These are phyloP conservation scores for Colletotrichum neosansevieriae DNA, from an alignment of 2,329 filamentous ascomycete species.

Conservation along the genomic window DNA sequence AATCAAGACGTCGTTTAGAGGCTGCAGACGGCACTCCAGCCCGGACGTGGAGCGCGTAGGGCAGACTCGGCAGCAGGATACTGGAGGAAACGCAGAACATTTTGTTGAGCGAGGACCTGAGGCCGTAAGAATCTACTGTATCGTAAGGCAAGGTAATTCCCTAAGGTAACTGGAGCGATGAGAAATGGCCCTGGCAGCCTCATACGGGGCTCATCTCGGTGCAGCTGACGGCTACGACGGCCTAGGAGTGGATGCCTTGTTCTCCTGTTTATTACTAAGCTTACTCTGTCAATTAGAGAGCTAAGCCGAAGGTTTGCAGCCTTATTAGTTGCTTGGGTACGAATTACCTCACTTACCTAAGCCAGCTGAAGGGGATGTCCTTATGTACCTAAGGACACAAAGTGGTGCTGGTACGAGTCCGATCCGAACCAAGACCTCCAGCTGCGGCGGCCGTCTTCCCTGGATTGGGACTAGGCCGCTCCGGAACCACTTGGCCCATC, in stretches of 20 bases:
- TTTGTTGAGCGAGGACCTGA: not conserved
- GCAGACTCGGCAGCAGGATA: slow-evolving; percentile 24
- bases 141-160: too few relatives aligned
- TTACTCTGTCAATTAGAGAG: too few relatives aligned
- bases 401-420: slow-evolving; percentile 2
- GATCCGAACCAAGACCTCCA: slow-evolving; percentile 25
- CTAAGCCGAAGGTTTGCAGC: too few relatives aligned
- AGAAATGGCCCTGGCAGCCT: too few relatives aligned
- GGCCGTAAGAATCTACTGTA: not conserved
- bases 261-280: slow-evolving; percentile 9
- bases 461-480: slow-evolving; percentile 34
- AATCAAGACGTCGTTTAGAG: slow-evolving; percentile 15
- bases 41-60: slow-evolving; percentile 25
- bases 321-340: too few relatives aligned
- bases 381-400: slow-evolving; percentile 12
- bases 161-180: too few relatives aligned
- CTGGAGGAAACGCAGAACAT: not conserved
- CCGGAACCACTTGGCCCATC: slow-evolving; percentile 30
- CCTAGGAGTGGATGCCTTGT: not conserved
- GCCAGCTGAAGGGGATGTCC: not conserved
- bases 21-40: slow-evolving; percentile 29
- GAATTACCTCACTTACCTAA: not conserved
- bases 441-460: slow-evolving; percentile 27
- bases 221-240: not conserved
- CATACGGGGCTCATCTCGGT: not conserved